Percentiles rank a stretch among this genome's conserved stretches.
phyloP scores from a whole-genome alignment of 2,329 filamentous ascomycete species.

The Monosporascus sp. region DNA sequence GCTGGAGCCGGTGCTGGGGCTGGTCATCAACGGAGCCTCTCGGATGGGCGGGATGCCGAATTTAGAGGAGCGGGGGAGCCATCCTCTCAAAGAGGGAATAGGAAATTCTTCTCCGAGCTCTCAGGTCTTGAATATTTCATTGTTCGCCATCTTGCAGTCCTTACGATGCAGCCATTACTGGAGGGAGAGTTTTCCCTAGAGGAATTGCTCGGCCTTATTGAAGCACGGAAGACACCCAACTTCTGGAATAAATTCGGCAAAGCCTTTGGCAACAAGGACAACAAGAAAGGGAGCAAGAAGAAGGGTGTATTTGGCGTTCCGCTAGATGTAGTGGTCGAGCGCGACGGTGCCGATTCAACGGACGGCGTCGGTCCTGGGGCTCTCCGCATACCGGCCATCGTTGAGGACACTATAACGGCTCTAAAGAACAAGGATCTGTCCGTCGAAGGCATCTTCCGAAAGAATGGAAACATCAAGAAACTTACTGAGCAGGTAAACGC shows the following conservation, averaged over 20 bases:
- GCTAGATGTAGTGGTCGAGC: constrained; percentile 82
- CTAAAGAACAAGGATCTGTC: constrained; percentile 99
- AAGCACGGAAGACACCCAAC: constrained; percentile 80
- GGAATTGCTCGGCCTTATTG: constrained; percentile 86
- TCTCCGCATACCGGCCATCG: constrained; percentile 82
- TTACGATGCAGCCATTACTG: constrained; percentile 90
- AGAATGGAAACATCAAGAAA: constrained; percentile 97
- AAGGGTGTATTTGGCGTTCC: constrained; percentile 92
- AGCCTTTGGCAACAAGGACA: constrained; percentile 80
- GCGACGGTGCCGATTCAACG: constrained; percentile 94
- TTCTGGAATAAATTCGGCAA: constrained; percentile 99
- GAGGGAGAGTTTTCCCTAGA: constrained; percentile 90
- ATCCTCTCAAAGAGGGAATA: constrained; percentile 51
- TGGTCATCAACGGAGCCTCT: constrained; percentile 62
- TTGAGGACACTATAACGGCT: constrained; percentile 90
- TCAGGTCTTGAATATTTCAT: constrained; percentile 97
- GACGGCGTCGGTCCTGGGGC: constrained; percentile 92
- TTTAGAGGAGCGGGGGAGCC: constrained; percentile 45
- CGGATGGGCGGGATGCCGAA: constrained; percentile 46
- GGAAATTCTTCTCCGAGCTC: constrained; percentile 93
- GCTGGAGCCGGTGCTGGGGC: constrained; percentile 38
- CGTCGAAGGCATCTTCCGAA: constrained; percentile 96
- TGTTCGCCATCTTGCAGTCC: constrained; percentile 86
- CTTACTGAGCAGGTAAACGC: constrained; percentile 79
- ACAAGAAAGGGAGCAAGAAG: constrained; percentile 73